A percentile compares a stretch with the other conserved stretches of the same genome.
Conservation (phyloP, 208 protist species). For the Borovskyia barvae region DNA sequence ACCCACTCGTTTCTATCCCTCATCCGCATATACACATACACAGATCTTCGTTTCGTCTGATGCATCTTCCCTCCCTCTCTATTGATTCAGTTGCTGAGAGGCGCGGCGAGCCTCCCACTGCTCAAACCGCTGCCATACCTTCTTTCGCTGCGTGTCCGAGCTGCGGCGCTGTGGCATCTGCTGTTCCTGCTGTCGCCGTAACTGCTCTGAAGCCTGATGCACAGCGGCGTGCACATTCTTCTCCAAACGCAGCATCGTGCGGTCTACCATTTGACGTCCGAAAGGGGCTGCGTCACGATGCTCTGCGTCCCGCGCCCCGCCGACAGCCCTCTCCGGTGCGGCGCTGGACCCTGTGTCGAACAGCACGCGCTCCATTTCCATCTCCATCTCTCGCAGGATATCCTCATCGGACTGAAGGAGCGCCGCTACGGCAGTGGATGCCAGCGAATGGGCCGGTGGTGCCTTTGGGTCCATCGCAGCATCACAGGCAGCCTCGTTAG, state of each 20-base stretch:
- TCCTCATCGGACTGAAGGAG: slow-evolving; percentile 64
- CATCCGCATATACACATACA: not conserved
- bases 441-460: not conserved
- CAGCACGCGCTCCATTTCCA: slow-evolving; percentile 64
- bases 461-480: too few relatives aligned
- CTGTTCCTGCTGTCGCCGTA: slow-evolving; percentile 24
- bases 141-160: slow-evolving; percentile 9
- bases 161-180: slow-evolving; percentile 7
- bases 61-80: too few relatives aligned
- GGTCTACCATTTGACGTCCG: slow-evolving; percentile 10
- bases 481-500: not conserved
- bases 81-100: not conserved
- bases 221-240: slow-evolving; percentile 37
- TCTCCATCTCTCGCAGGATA: slow-evolving; percentile 73
- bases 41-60: not conserved
- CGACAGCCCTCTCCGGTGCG: not conserved
- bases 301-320: not conserved
- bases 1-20: not conserved
- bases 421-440: slow-evolving; percentile 10
- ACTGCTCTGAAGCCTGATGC: slow-evolving; percentile 20
- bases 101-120: slow-evolving; percentile 54
- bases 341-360: slow-evolving; percentile 17
- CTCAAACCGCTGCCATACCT: slow-evolving; percentile 66
- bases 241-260: slow-evolving; percentile 18
- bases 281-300: not conserved